A percentile compares a stretch with the other conserved stretches of the same genome.
Evolutionary conservation across 139 green algal genomes (phyloP).

Genomic region (Tetradesmus obliquus): DNA sequence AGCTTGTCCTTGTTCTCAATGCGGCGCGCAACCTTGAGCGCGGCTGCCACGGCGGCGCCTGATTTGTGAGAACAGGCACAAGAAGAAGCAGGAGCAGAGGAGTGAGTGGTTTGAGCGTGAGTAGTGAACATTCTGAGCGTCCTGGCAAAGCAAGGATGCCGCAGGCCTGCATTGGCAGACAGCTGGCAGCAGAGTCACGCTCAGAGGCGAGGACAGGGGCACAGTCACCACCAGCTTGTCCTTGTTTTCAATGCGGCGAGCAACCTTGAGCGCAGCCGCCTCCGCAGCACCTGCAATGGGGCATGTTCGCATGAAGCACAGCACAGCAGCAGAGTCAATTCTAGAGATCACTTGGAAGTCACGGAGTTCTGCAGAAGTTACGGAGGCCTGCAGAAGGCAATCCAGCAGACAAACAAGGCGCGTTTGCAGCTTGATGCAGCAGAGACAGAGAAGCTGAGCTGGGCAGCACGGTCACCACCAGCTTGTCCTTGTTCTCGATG

Average conservation of each 20-base stretch:
- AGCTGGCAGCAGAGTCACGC: slow-evolving; percentile 63
- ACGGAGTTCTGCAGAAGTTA: slow-evolving; percentile 34
- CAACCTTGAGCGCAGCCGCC: slow-evolving; percentile 68
- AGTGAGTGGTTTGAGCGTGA: too few species aligned
- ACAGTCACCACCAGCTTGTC: slow-evolving; percentile 94
- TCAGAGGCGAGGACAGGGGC: slow-evolving; percentile 58
- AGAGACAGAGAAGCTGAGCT: neutral
- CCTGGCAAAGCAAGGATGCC: too few species aligned
- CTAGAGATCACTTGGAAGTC: neutral
- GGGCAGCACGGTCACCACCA: slow-evolving; percentile 89
- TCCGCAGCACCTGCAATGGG: slow-evolving; percentile 74
- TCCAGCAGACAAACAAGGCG: neutral
- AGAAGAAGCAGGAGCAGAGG: neutral
- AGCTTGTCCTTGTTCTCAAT: slow-evolving; percentile 96
- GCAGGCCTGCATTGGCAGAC: slow-evolving; percentile 47
- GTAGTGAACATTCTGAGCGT: neutral
- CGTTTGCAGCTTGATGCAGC: neutral
- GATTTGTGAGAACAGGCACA: neutral
- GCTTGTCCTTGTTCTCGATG: slow-evolving; percentile 94
- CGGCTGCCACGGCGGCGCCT: slow-evolving; percentile 54
- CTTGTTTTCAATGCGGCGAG: slow-evolving; percentile 85
- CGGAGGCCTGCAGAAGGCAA: neutral
- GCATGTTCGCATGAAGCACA: neutral
- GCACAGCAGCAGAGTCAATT: slow-evolving; percentile 50
- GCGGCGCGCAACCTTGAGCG: slow-evolving; percentile 72